Conservation (phyloP, 345 rosid species). For the Noccaea caerulescens region DNA sequence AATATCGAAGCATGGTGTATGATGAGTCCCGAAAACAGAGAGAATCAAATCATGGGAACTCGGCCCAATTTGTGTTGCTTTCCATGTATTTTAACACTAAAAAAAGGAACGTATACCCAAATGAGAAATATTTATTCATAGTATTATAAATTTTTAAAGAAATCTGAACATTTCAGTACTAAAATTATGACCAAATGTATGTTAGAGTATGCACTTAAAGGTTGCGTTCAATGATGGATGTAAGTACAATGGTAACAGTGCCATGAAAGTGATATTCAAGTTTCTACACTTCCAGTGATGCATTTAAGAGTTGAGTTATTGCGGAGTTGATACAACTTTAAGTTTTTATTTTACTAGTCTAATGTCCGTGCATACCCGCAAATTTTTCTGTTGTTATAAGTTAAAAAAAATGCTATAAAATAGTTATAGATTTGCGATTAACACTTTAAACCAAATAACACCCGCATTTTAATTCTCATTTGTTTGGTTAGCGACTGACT, state of each 20-base stretch:
- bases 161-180: slow-evolving; percentile 12
- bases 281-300: slow-evolving; percentile 32
- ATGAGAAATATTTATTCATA: neutral
- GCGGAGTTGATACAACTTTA: neutral
- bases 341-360: too few species aligned
- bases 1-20: slow-evolving; percentile 34
- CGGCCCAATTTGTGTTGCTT: slow-evolving; percentile 38
- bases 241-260: slow-evolving; percentile 28
- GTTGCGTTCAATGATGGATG: slow-evolving; percentile 32
- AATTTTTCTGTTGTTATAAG: too few species aligned
- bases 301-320: slow-evolving; percentile 21
- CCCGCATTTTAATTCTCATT: too few species aligned
- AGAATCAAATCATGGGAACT: slow-evolving; percentile 52
- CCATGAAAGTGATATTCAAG: slow-evolving; percentile 20
- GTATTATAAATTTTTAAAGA: neutral
- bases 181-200: slow-evolving; percentile 18
- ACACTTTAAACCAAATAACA: too few species aligned
- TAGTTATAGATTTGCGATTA: too few species aligned
- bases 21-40: slow-evolving; percentile 64
- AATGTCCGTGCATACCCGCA: too few species aligned
- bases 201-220: slow-evolving; percentile 3
- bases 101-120: slow-evolving; percentile 1
- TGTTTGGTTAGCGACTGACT: too few species aligned
- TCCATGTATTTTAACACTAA: slow-evolving; percentile 7
- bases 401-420: too few species aligned